Base-by-base conservation (phyloP, 306 rosid species). In the Acacia melanoxylon region DNA sequence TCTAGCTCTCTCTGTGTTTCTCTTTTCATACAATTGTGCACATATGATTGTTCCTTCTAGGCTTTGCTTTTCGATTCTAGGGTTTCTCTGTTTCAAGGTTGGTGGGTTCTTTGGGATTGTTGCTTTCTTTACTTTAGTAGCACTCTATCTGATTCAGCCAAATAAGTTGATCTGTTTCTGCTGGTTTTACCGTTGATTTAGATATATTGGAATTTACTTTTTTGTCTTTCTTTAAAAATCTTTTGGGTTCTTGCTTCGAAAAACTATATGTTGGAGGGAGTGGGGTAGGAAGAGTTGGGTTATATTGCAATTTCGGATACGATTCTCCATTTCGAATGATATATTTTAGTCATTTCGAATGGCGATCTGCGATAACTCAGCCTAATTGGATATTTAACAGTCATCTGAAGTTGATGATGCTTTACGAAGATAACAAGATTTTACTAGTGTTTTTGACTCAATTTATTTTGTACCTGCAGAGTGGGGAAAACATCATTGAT, bases 401-500 rank as follows among this genome's bases (percentile, higher is more conserved):
- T 42, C 54, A 25, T 41, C 74, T 8, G 81, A 44, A 70, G 22
- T 78, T 81, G 77, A 78, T 77, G 70, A 48, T 19, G 15, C 45
- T 73, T 48, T 75, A 24, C 16, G 2, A n/a, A 68, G 35, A 76
- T 73, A 52, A 52, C 33, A 0, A n/a, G 2, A 19, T 75, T 42
- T 20, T 70, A 37, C 42, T 3, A 31, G 11, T 44, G 40, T 27
- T 45, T 45, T 46, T 75, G 46, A 83, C 75, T n/a, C 42, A 3
- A 19, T 73, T 15, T 19, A 44, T 56, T 46, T 82, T 40, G 63
- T 91, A 75, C 46, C 77, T 89, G 87, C 97, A 95, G 99, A 91
- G 99, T 95, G 52, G 99, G 99, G 85, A 95, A 95, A 92, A 95
- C 99, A 74, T 95, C 98, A 62, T 90, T 95, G 97, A 95, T 95